phyloP scores from a whole-genome alignment of 306 rosid genomes.

The Rubus parviflorus region DNA sequence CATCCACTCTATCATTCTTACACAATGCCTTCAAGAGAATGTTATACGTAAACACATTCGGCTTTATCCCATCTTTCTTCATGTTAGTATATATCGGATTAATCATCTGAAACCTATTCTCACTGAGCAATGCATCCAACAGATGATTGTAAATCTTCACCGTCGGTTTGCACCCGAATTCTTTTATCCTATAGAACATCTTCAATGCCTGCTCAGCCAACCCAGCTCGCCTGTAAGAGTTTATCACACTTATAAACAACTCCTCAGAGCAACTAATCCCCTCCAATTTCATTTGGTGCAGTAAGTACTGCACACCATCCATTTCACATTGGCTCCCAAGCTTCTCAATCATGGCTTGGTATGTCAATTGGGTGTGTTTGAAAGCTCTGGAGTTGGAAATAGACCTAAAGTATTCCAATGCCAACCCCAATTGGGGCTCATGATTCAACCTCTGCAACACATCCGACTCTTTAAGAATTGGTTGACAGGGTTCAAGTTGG shows the following conservation, averaged over 20 bases:
- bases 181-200: slow-evolving; percentile 74
- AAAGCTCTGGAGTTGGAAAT: slow-evolving; percentile 57
- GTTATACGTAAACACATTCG: slow-evolving; percentile 80
- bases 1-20: slow-evolving; percentile 64
- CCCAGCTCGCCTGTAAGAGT: slow-evolving; percentile 43
- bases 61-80: slow-evolving; percentile 80
- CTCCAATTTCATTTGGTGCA: slow-evolving; percentile 84
- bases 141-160: slow-evolving; percentile 80
- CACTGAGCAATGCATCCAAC: slow-evolving; percentile 70
- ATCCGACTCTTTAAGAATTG: slow-evolving; percentile 38
- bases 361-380: slow-evolving; percentile 73
- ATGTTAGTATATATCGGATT: slow-evolving; percentile 65
- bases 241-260: slow-evolving; percentile 51
- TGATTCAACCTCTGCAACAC: slow-evolving; percentile 44
- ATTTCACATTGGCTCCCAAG: slow-evolving; percentile 51
- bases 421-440: slow-evolving; percentile 37
- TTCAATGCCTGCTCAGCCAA: slow-evolving; percentile 68
- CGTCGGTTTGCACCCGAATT: slow-evolving; percentile 68
- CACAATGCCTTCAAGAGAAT: slow-evolving; percentile 79
- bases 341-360: slow-evolving; percentile 62
- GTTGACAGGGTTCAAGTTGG: slow-evolving; percentile 21
- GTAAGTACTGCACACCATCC: slow-evolving; percentile 66
- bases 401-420: slow-evolving; percentile 62
- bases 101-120: slow-evolving; percentile 64
- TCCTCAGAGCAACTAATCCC: slow-evolving; percentile 62